phyloP scores from a whole-genome alignment of 2,329 filamentous ascomycete species.

The Neoarthrinium moseri region DNA sequence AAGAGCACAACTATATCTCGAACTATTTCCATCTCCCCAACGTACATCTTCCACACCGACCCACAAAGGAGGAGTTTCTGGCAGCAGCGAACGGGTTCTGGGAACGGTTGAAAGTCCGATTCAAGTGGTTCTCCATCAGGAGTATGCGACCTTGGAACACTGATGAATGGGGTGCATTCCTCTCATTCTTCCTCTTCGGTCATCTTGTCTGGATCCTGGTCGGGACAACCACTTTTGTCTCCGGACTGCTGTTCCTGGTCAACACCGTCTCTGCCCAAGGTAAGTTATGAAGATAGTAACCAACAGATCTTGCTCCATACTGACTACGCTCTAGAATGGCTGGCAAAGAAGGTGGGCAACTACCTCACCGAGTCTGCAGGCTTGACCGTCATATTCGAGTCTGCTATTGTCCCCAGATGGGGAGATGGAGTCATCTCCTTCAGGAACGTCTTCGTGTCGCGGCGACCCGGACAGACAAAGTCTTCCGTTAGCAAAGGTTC shows the following conservation, averaged over 20 bases:
- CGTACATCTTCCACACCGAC: slow-evolving; percentile 72
- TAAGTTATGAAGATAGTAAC: slow-evolving; percentile 35
- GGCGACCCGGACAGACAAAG: slow-evolving; percentile 77
- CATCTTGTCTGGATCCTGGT: slow-evolving; percentile 95
- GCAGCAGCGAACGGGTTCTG: slow-evolving; percentile 91
- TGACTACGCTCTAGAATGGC: slow-evolving; percentile 63
- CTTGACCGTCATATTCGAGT: slow-evolving; percentile 93
- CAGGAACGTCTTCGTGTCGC: slow-evolving; percentile 92
- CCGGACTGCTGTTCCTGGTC: slow-evolving; percentile 82
- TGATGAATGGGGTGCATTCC: slow-evolving; percentile 93
- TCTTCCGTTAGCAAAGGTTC: slow-evolving; percentile 92
- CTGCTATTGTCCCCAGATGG: slow-evolving; percentile 96
- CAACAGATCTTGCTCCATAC: slow-evolving; percentile 10
- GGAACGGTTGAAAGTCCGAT: slow-evolving; percentile 83
- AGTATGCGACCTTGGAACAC: slow-evolving; percentile 92
- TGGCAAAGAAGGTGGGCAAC: slow-evolving; percentile 91
- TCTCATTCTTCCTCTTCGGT: slow-evolving; percentile 89
- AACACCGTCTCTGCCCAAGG: slow-evolving; percentile 96
- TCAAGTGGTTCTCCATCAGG: slow-evolving; percentile 97
- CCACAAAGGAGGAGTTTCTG: slow-evolving; percentile 89
- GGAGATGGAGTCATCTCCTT: slow-evolving; percentile 93
- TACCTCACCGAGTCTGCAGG: slow-evolving; percentile 94
- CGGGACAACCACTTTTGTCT: slow-evolving; percentile 96
- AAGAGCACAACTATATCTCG: slow-evolving; percentile 51
- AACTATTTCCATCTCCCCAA: slow-evolving; percentile 53